phyloP scores from a whole-genome alignment of 495 filamentous ascomycete species.

The Bacidia rubella region DNA sequence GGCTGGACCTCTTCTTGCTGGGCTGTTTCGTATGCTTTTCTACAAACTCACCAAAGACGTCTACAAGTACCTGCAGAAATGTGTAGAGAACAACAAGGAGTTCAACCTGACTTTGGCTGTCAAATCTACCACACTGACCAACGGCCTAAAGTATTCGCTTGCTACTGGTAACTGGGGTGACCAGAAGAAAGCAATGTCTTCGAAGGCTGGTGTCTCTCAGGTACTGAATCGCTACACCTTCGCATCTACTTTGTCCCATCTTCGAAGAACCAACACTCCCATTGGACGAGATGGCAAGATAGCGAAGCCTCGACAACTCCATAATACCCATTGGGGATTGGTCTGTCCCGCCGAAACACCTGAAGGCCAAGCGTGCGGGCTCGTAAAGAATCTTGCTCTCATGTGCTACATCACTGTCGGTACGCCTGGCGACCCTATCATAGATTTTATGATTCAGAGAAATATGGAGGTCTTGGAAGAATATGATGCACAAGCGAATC shows the following conservation, averaged over 20 bases:
- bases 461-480: constrained; percentile 96
- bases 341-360: constrained; percentile 97
- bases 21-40: constrained; percentile 80
- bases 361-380: constrained; percentile 93
- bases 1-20: constrained; percentile 84
- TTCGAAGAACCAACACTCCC: constrained; percentile 91
- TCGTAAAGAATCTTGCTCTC: constrained; percentile 94
- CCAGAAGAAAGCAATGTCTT: constrained; percentile 89
- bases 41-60: constrained; percentile 79
- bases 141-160: constrained; percentile 88
- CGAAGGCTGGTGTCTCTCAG: constrained; percentile 94
- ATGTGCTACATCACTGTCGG: constrained; percentile 98
- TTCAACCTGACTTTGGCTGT: constrained; percentile 83
- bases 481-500: constrained; percentile 77
- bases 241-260: constrained; percentile 88
- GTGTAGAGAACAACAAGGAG: constrained; percentile 73
- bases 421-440: constrained; percentile 73
- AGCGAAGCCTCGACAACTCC: constrained; percentile 91
- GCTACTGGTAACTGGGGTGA: constrained; percentile 99
- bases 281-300: constrained; percentile 97
- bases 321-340: constrained; percentile 97
- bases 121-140: constrained; percentile 80
- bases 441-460: constrained; percentile 85
- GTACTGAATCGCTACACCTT: constrained; percentile 97
- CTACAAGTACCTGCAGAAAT: constrained; percentile 75